phyloP scores from a whole-genome alignment of 176 grass and related monocot genomes.

The Tuctoria greenei region DNA sequence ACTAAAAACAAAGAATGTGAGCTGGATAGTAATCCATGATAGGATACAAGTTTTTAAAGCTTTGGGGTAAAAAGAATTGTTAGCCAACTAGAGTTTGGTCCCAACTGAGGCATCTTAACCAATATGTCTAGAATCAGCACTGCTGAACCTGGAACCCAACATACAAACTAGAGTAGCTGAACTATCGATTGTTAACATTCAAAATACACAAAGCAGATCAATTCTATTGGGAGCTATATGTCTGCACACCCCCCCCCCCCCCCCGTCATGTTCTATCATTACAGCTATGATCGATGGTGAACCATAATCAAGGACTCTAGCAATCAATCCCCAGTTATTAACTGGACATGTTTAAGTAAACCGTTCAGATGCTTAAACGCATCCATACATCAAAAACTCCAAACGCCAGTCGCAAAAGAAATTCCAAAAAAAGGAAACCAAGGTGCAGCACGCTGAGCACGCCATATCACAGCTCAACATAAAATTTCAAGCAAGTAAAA shows the following conservation, averaged over 20 bases:
- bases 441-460: too few relatives aligned
- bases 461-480: neutral
- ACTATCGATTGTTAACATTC: neutral
- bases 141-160: neutral
- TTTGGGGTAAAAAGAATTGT: neutral
- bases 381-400: neutral
- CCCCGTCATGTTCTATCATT: neutral
- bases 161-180: neutral
- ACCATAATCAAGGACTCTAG: too few relatives aligned
- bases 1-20: neutral
- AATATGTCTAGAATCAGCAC: neutral
- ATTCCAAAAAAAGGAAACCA: neutral
- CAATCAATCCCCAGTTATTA: neutral
- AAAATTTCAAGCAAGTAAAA: neutral
- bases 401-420: neutral
- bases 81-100: neutral
- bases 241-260: too few relatives aligned
- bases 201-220: neutral
- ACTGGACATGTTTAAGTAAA: neutral
- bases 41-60: neutral
- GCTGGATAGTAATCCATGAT: neutral
- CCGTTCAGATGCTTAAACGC: neutral
- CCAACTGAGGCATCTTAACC: neutral
- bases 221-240: neutral
- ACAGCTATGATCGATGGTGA: too few relatives aligned